Percentiles rank a stretch among this genome's conserved stretches.
Conservation (phyloP, 2,329 filamentous ascomycete species). For the Elsinoe fawcettii region DNA sequence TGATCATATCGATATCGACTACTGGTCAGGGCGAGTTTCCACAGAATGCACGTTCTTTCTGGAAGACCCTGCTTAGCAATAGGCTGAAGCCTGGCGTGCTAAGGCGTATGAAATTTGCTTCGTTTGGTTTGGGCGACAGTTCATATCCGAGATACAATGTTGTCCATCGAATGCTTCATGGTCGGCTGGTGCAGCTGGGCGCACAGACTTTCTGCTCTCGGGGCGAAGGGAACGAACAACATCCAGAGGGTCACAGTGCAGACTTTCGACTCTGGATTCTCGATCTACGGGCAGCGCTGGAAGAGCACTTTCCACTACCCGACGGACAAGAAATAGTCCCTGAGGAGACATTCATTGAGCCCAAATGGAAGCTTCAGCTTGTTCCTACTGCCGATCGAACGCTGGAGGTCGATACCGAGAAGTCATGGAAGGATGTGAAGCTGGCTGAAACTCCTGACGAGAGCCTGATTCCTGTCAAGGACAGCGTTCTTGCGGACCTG, state of each 20-base stretch:
- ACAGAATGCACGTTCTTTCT: constrained; percentile 71
- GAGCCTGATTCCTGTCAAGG: constrained; percentile 51
- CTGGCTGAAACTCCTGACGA: constrained; percentile 16
- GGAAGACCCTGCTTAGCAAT: constrained; percentile 75
- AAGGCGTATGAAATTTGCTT: constrained; percentile 62
- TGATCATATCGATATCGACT: constrained; percentile 79
- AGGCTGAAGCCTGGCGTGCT: constrained; percentile 67
- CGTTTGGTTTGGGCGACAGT: constrained; percentile 88
- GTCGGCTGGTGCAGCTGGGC: constrained; percentile 74
- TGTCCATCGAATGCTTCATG: constrained; percentile 80
- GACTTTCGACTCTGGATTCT: constrained; percentile 34
- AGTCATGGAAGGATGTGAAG: neutral
- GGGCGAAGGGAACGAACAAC: constrained; percentile 88
- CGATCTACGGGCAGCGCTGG: constrained; percentile 57
- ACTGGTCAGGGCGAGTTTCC: constrained; percentile 94
- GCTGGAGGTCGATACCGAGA: neutral
- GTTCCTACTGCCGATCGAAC: constrained; percentile 11
- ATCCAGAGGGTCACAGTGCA: constrained; percentile 68
- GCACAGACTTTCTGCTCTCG: constrained; percentile 66
- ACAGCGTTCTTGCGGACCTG: constrained; percentile 51
- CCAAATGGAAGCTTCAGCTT: constrained; percentile 58
- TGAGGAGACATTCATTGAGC: constrained; percentile 63
- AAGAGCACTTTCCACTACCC: constrained; percentile 62
- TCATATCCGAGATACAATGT: constrained; percentile 94
- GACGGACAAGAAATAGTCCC: constrained; percentile 61